These are phyloP conservation scores for Fusarium robinianum DNA, from an alignment of 2,329 filamentous ascomycete species.

Conservation along the genomic window DNA sequence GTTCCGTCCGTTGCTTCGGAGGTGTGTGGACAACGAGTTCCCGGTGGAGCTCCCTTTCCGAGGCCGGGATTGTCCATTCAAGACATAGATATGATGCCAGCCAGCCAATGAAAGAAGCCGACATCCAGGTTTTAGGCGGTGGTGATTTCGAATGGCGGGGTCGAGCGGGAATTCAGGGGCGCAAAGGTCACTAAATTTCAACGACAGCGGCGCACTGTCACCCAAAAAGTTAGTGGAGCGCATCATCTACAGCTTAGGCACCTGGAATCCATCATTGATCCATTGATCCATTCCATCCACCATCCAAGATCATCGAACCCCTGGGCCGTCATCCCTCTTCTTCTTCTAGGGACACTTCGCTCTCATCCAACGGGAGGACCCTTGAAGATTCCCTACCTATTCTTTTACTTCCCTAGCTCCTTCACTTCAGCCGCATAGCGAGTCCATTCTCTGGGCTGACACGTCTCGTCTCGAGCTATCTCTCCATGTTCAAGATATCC, in stretches of 20 bases:
- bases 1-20: no score
- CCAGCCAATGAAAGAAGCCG: constrained; percentile 20
- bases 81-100: constrained; percentile 5
- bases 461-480: constrained; percentile 4
- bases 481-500: constrained; percentile 34
- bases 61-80: constrained; percentile 17
- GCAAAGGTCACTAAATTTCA: constrained; percentile 20
- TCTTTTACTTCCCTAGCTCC: no score
- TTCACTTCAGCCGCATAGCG: no score
- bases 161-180: constrained; percentile 29
- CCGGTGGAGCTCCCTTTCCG: constrained; percentile 28
- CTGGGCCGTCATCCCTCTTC: no score
- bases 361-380: no score
- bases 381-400: no score
- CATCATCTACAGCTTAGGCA: background rate
- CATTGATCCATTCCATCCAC: no score
- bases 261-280: no score
- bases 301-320: constrained; percentile 4
- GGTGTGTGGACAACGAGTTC: constrained; percentile 33
- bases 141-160: constrained; percentile 29
- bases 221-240: constrained; percentile 1
- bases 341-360: no score
- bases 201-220: constrained; percentile 9
- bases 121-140: constrained; percentile 22
- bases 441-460: constrained; percentile 18